A percentile compares a stretch with the other conserved stretches of the same genome.
phyloP scores from a whole-genome alignment of 2,329 filamentous ascomycete genomes.

The Ophiostoma sp. region DNA sequence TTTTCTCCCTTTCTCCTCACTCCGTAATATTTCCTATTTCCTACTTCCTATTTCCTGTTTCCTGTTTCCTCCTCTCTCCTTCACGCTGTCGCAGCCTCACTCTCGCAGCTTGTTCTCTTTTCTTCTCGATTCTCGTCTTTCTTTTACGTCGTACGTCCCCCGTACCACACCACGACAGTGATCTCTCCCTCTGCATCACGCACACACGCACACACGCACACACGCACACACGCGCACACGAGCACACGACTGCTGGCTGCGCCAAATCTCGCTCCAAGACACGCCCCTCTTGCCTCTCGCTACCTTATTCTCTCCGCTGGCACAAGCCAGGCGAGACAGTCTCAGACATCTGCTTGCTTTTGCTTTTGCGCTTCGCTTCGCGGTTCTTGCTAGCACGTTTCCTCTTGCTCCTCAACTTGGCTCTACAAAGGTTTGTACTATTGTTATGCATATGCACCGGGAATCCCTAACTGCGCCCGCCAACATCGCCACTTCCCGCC shows the following conservation, averaged over 20 bases:
- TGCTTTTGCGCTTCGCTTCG: too few species aligned
- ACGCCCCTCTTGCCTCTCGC: not conserved
- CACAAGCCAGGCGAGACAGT: not conserved
- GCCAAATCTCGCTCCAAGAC: not conserved
- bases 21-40: not conserved
- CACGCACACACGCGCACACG: not conserved
- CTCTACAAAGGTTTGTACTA: too few species aligned
- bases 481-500: too few species aligned
- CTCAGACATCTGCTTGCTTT: too few species aligned
- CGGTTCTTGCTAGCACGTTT: too few species aligned
- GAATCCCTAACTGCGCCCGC: too few species aligned
- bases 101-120: not conserved
- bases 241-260: not conserved
- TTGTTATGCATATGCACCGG: too few species aligned
- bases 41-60: not conserved
- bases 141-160: not conserved
- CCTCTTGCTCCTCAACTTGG: too few species aligned
- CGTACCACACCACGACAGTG: not conserved
- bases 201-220: not conserved
- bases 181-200: not conserved
- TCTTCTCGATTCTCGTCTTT: constrained; percentile 1
- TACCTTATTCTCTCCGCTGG: not conserved
- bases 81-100: not conserved
- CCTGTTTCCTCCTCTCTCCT: constrained; percentile 8
- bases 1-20: not conserved